phyloP scores from a whole-genome alignment of 1,139 yeast species.

The Candida dubliniensis region DNA sequence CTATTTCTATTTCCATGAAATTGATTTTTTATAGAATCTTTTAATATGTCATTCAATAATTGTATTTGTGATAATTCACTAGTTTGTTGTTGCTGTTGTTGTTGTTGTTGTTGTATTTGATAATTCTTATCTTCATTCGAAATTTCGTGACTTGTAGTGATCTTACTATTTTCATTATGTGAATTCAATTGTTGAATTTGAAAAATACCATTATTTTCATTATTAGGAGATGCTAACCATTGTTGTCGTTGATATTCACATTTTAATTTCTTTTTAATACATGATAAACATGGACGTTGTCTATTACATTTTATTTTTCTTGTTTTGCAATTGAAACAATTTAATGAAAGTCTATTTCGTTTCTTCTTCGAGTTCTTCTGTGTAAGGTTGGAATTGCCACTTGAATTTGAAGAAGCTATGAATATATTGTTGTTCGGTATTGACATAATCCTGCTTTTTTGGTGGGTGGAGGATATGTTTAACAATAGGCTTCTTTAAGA shows the following conservation, averaged over 20 bases:
- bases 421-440: no score
- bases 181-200: conserved; percentile 6
- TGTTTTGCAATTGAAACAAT: conserved; percentile 41
- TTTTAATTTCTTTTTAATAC: conserved; percentile 25
- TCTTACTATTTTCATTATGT: neutral
- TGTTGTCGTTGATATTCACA: conserved; percentile 33
- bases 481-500: no score
- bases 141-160: neutral
- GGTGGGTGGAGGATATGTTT: no score
- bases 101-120: no score
- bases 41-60: conserved; percentile 9
- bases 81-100: neutral
- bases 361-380: conserved; percentile 2
- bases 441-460: no score
- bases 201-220: conserved; percentile 5
- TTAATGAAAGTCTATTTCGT: conserved; percentile 17
- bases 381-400: neutral
- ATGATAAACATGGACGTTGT: conserved; percentile 31
- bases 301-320: conserved; percentile 42
- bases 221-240: conserved; percentile 14
- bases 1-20: conserved; percentile 23
- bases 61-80: conserved; percentile 4
- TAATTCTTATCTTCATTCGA: no score
- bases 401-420: neutral
- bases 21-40: neutral